phyloP scores from a whole-genome alignment of 306 rosid species.

The Quercus alba region DNA sequence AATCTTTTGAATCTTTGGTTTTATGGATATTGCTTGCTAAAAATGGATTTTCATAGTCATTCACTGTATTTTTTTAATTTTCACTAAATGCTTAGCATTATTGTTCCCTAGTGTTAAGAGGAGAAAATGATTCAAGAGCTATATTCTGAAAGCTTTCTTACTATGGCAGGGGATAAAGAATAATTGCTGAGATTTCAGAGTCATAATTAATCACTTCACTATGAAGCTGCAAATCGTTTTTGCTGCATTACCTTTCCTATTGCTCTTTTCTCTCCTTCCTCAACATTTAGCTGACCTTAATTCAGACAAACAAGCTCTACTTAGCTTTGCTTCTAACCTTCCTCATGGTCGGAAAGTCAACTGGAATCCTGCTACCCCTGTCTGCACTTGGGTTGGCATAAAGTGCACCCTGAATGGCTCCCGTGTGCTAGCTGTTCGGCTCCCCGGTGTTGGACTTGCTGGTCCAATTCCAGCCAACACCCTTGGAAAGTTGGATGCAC shows the following conservation, averaged over 20 bases:
- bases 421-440: constrained; percentile 55
- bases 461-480: constrained; percentile 72
- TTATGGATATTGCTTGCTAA: neutral
- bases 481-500: constrained; percentile 59
- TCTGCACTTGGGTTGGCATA: constrained; percentile 85
- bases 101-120: neutral
- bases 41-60: neutral
- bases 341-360: constrained; percentile 69
- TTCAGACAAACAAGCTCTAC: constrained; percentile 82
- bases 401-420: constrained; percentile 45
- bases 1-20: neutral
- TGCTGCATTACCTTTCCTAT: constrained; percentile 27
- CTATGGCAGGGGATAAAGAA: constrained; percentile 45
- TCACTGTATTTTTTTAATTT: neutral
- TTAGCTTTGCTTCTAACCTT: constrained; percentile 56
- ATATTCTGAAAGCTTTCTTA: constrained; percentile 20
- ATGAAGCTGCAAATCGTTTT: constrained; percentile 46
- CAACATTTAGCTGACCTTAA: constrained; percentile 46
- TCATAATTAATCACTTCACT: constrained; percentile 14
- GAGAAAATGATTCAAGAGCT: constrained; percentile 5
- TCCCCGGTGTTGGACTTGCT: constrained; percentile 62
- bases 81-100: constrained; percentile 7
- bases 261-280: constrained; percentile 28
- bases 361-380: constrained; percentile 56
- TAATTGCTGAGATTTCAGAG: constrained; percentile 24